phyloP scores from a whole-genome alignment of 805 yeast species.

The Metschnikowia colocasiae region DNA sequence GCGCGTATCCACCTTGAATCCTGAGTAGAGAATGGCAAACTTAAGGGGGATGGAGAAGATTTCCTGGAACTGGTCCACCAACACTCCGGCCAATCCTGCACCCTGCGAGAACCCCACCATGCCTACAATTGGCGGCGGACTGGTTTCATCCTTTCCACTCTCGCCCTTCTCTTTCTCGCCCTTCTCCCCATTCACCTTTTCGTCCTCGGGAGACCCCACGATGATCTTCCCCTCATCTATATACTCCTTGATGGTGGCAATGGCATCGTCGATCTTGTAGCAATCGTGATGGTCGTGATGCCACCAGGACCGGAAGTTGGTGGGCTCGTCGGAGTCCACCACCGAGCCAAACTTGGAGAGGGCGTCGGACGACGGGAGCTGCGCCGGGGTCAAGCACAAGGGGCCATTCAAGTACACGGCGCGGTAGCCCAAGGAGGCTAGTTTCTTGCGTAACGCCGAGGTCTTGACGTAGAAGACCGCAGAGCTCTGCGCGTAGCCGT shows the following conservation, averaged over 20 bases:
- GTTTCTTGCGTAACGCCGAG: conserved; percentile 77
- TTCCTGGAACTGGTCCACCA: conserved; percentile 56
- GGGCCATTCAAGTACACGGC: conserved; percentile 82
- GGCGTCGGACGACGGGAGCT: conserved; percentile 67
- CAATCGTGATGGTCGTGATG: conserved; percentile 48
- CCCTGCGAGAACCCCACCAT: conserved; percentile 93
- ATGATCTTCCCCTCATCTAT: conserved; percentile 54
- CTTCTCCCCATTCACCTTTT: conserved; percentile 13
- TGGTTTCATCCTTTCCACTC: background rate
- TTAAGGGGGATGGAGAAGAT: conserved; percentile 51
- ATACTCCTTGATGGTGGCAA: conserved; percentile 46
- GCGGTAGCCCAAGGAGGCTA: conserved; percentile 63
- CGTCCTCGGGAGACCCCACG: conserved; percentile 25
- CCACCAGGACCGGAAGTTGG: conserved; percentile 72
- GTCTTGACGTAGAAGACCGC: conserved; percentile 82
- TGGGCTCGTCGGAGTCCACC: conserved; percentile 27
- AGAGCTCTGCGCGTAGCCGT: conserved; percentile 87
- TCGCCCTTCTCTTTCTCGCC: background rate
- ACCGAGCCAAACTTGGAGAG: conserved; percentile 47
- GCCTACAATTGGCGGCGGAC: too few relatives aligned
- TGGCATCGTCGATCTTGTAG: conserved; percentile 45
- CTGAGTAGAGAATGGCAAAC: conserved; percentile 75
- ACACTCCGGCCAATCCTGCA: conserved; percentile 76
- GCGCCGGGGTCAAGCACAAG: conserved; percentile 55
- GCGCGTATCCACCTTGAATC: conserved; percentile 40